phyloP scores from a whole-genome alignment of 257 asterid species.

The Nicotiana sylvestris region DNA sequence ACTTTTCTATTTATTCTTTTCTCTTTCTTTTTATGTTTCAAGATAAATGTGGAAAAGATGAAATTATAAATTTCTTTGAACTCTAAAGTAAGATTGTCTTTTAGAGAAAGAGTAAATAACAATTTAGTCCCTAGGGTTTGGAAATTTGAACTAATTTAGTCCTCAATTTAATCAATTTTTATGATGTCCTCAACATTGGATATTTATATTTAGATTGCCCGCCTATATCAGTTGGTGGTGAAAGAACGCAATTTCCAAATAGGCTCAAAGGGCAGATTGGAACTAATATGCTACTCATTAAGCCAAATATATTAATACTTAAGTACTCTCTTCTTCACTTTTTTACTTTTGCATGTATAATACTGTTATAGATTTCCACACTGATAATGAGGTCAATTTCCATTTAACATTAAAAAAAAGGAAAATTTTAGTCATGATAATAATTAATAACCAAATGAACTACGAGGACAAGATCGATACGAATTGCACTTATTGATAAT shows the following conservation, averaged over 20 bases:
- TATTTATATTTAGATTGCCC: background rate
- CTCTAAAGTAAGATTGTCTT: constrained; percentile 27
- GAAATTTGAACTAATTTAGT: background rate
- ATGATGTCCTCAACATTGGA: background rate
- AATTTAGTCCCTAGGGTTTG: background rate
- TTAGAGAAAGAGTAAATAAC: constrained; percentile 20
- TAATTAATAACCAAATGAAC: background rate
- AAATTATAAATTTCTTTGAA: background rate
- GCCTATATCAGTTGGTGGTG: background rate
- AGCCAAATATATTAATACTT: background rate
- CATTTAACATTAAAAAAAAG: background rate
- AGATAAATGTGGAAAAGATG: background rate
- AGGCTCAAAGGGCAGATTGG: background rate
- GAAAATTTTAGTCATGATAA: background rate
- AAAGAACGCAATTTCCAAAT: background rate
- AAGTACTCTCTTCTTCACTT: background rate
- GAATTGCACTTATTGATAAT: background rate
- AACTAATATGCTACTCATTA: background rate
- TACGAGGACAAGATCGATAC: background rate
- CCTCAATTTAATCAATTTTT: background rate
- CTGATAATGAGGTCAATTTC: background rate
- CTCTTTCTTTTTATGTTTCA: background rate
- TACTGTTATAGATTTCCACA: background rate
- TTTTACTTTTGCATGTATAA: background rate
- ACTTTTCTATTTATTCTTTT: background rate